Evolutionary conservation across 2,329 filamentous ascomycete species (phyloP), one percentile per base, ranked within the genome.

Genomic region (Capronia epimyces): DNA sequence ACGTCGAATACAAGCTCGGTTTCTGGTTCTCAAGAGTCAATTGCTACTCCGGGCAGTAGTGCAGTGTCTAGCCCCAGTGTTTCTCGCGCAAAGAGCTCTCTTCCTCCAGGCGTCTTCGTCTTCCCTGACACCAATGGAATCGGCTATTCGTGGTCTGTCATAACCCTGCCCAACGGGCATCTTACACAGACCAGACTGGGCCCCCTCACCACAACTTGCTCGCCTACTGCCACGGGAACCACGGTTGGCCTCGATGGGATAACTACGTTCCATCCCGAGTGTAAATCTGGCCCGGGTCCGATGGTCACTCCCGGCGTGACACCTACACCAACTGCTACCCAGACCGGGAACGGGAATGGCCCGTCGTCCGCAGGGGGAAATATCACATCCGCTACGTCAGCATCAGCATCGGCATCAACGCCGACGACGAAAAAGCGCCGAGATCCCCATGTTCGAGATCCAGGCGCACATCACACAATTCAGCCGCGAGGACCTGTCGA

Each of bases 191-290:
- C 37, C 13, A 21, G 20, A 16, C 44, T 48, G 8, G 49, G 27
- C 21, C 34, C 40, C 9, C n/a, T 52, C 2, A 48, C 39, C 25
- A 47, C 49, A 8, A 48, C 49, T 9, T 52, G 49, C 31, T 27
- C 43, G 3, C 49, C 49, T 8, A 52, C 49, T 13, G 39, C 43
- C 6, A 52, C 44, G 13, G 43, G 46, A 2, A 52, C 49, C 3
- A 34, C 21, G 8, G 24, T 37, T 12, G 34, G 37, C 24, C 21
- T 13, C 3, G 24, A 15, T 20, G 34, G 36, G n/a, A 31, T 13
- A n/a, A 12, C 39, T 9, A 52, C 43, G 2, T 6, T 40, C 16
- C 21, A 41, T 16, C 34, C 12, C 3, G 21, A 52, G 29, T 52
- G 49, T n/a, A 44, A 39, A 15, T 5, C 43, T 13, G 49, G 49